Base-by-base conservation (phyloP, 805 yeast species). In the Isabelozyma pseudorhagii region DNA sequence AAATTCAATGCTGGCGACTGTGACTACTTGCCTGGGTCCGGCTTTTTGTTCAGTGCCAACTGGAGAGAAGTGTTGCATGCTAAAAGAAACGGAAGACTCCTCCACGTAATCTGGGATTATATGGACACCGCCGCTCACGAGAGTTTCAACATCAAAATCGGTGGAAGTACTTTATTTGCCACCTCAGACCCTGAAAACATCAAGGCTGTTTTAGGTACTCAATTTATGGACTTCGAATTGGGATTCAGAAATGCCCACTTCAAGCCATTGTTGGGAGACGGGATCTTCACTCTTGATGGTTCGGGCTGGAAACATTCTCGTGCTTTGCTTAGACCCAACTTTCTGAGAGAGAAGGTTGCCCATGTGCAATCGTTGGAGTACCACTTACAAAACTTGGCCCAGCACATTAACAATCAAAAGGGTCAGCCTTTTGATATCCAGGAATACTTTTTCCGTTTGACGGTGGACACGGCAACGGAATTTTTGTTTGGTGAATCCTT, bases 401-500 rank as follows among this genome's bases (percentile, higher is more conserved):
- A 61, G 47, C 69, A 64, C 44, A 55, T 67, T 38, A 48, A 44
- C 25, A 53, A 50, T 25, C 44, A 53, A 15, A 49, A 59, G n/a
- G 71, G 71, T 10, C 38, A 53, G 25, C 50, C 58, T 9, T 60
- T 69, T 53, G 72, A 70, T 51, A 47, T 69, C 39, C 74, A 69
- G 51, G 66, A 64, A n/a, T 60, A 61, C 34, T 66, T 70, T 53
- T 66, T 62, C 52, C 59, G 56, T 45, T 61, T 70, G 17, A 71
- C 77, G 13, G 60, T 72, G 48, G 78, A 73, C 54, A 65, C 74
- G 27, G 67, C 77, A 8, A 63, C 75, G 21, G 77, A 73, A 56
- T 71, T 72, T 54, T 64, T 73, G 47, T 69, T 73, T 58, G 78
- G 78, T 18, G 72, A 68, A 53, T 61, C 70, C 8, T 63, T 62